A percentile compares a stretch with the other conserved stretches of the same genome.
These are phyloP conservation scores for Penicillium crustosum DNA, from an alignment of 2,329 filamentous ascomycete genomes.

Conservation along the genomic window DNA sequence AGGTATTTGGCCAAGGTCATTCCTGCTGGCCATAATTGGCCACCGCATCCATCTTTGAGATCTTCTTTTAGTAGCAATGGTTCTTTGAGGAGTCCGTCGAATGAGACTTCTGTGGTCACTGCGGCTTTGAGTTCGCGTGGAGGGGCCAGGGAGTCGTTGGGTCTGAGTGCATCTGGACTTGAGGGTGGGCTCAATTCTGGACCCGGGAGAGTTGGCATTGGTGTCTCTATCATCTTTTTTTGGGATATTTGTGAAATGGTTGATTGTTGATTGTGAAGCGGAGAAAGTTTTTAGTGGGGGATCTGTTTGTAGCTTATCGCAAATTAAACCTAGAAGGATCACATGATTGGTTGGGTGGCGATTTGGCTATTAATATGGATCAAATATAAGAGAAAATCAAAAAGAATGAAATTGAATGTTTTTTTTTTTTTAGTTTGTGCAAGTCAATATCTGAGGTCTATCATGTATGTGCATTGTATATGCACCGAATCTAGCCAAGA, in stretches of 20 bases:
- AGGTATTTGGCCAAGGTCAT: conserved; percentile 86
- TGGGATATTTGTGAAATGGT: neutral
- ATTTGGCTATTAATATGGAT: neutral
- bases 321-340: conserved; percentile 2
- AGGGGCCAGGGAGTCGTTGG: conserved; percentile 59
- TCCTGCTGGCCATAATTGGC: conserved; percentile 91
- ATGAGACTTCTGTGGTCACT: conserved; percentile 56
- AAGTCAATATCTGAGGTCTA: neutral
- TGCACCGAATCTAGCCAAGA: neutral
- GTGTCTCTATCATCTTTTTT: conserved; percentile 15
- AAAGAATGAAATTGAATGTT: neutral
- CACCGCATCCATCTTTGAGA: conserved; percentile 82
- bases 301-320: conserved; percentile 8
- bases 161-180: conserved; percentile 35
- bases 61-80: conserved; percentile 81
- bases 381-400: neutral
- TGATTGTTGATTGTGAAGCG: neutral
- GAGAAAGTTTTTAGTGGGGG: conserved; percentile 7
- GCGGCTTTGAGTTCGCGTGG: conserved; percentile 54
- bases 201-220: neutral
- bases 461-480: neutral
- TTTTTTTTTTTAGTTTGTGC: neutral
- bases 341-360: conserved; percentile 8
- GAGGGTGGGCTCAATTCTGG: conserved; percentile 21
- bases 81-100: conserved; percentile 70